These are phyloP conservation scores for Stygiomarasmius scandens DNA, from an alignment of 1,284 basidiomycete genomes.

Conservation along the genomic window DNA sequence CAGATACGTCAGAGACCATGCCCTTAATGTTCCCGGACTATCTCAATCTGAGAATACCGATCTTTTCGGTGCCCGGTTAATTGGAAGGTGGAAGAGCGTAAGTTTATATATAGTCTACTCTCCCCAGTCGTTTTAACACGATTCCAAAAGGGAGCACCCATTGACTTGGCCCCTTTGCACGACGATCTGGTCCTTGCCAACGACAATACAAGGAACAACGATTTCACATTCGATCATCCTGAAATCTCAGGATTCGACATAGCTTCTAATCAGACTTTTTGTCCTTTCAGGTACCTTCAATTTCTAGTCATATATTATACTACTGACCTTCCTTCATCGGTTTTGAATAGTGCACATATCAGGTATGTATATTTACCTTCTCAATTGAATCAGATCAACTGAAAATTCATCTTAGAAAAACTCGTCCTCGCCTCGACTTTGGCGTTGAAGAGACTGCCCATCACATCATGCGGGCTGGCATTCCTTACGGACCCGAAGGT, in stretches of 20 bases:
- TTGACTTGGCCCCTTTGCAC: conserved; percentile 33
- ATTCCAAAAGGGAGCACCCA: conserved; percentile 31
- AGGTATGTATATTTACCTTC: too few species aligned
- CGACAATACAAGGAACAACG: conserved; percentile 37
- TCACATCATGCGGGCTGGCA: conserved; percentile 38
- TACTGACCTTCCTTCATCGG: too few species aligned
- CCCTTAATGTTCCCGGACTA: conserved; percentile 21
- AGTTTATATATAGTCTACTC: neutral
- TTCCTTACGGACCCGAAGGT: conserved; percentile 41
- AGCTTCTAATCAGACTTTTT: conserved; percentile 28
- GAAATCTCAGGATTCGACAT: conserved; percentile 10
- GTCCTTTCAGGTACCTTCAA: too few species aligned
- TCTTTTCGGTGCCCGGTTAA: conserved; percentile 30
- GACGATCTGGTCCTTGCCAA: conserved; percentile 36
- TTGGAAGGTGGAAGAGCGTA: conserved; percentile 37
- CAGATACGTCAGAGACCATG: conserved; percentile 28
- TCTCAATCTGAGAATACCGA: conserved; percentile 24
- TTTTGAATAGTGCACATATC: conserved; percentile 35
- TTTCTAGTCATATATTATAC: too few species aligned
- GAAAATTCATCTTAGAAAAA: too few species aligned
- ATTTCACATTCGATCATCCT: conserved; percentile 34
- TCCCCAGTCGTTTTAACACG: neutral
- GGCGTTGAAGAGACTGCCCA: conserved; percentile 10
- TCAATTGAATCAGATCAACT: too few species aligned
- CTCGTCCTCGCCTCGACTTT: conserved; percentile 28